These are phyloP conservation scores for Cardamine occulta DNA, from an alignment of 345 rosid species.

Conservation along the genomic window DNA sequence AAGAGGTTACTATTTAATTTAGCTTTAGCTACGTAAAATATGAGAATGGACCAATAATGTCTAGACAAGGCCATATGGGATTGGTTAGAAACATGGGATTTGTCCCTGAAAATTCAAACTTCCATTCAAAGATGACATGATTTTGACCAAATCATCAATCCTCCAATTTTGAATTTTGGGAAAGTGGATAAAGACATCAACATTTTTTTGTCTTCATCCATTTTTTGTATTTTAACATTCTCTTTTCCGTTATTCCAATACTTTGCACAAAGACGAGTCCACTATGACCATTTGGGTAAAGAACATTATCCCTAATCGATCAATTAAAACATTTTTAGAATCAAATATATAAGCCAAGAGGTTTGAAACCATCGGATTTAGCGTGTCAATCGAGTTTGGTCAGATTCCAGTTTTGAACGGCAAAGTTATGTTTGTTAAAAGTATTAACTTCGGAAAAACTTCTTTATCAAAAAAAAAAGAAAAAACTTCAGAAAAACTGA, in stretches of 20 bases:
- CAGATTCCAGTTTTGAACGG: neutral
- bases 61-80: conserved; percentile 25
- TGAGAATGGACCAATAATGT: conserved; percentile 15
- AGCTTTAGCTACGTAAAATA: neutral
- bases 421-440: neutral
- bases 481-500: neutral
- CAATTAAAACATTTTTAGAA: neutral
- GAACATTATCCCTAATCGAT: conserved; percentile 3
- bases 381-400: conserved; percentile 1
- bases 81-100: conserved; percentile 33
- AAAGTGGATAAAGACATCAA: conserved; percentile 37
- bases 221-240: conserved; percentile 22
- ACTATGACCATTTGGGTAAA: conserved; percentile 29
- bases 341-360: neutral
- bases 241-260: conserved; percentile 18
- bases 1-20: conserved; percentile 5
- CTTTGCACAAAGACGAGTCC: conserved; percentile 27
- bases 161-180: conserved; percentile 34
- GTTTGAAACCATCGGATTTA: conserved; percentile 12
- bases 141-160: conserved; percentile 41
- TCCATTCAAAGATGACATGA: conserved; percentile 37
- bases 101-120: conserved; percentile 30
- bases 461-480: too few species aligned
- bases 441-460: neutral
- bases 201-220: neutral